Conservation (phyloP, 1,284 basidiomycete species). For the Austroboletus novae-zelandiae region DNA sequence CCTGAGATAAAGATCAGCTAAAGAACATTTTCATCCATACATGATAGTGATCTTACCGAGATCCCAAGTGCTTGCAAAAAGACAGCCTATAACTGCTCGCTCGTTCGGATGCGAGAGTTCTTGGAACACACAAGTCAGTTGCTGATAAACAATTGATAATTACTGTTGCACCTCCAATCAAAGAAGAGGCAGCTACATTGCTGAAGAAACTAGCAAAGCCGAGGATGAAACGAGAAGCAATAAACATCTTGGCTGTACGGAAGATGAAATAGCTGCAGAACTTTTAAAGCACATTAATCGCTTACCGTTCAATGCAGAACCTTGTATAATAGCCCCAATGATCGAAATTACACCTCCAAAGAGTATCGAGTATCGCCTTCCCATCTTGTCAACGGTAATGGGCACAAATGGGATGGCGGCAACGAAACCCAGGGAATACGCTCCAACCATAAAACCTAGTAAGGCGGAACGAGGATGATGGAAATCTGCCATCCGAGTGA, state of each 20-base stretch:
- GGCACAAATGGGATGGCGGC: conserved; percentile 11
- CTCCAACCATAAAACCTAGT: conserved; percentile 13
- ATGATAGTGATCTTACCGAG: conserved; percentile 9
- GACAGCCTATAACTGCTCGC: conserved; percentile 7
- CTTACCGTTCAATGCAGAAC: not conserved
- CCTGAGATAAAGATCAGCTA: conserved; percentile 2
- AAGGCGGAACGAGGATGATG: conserved; percentile 15
- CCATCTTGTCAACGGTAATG: conserved; percentile 8
- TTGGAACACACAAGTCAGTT: not conserved
- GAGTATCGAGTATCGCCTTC: conserved; percentile 15
- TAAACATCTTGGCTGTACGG: conserved; percentile 13
- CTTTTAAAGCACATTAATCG: not conserved
- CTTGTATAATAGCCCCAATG: conserved; percentile 12
- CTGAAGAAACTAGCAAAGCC: conserved; percentile 9
- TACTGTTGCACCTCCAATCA: conserved; percentile 15
- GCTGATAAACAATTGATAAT: not conserved
- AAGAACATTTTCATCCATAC: not conserved
- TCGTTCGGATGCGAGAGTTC: conserved; percentile 22
- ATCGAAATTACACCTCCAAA: conserved; percentile 4
- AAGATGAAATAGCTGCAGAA: not conserved
- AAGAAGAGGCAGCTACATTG: conserved; percentile 13
- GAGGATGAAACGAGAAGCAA: conserved; percentile 17
- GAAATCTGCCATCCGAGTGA: conserved; percentile 9
- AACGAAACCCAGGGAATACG: conserved; percentile 14
- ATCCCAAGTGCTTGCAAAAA: conserved; percentile 8